Base-by-base conservation (phyloP, 2,329 filamentous ascomycete species). In the Cyanodermella asteris region DNA sequence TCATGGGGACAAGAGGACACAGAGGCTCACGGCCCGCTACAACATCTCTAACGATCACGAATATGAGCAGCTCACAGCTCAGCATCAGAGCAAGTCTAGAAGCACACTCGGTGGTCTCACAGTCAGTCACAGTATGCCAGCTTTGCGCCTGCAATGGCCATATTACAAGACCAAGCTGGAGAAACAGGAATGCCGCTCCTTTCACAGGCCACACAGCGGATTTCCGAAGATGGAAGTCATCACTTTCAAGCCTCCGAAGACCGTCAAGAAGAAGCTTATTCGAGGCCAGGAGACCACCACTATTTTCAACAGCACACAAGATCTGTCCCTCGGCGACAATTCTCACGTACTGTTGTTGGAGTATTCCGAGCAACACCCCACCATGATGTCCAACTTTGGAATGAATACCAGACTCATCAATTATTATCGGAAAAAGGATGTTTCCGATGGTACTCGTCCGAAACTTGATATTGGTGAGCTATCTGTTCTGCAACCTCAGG, bases 321-420 rank as follows among this genome's bases (percentile, higher is more conserved):
- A 91, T 38, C 57, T 97, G 11, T 80, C 76, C 14, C 56, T 93
- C 37, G 75, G 68, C 33, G 87, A 97, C 47, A 93, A 91, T 42
- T 81, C 84, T 0, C 74, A 71, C 20, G 72, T 80, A 12, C 62
- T 93, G 5, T 62, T 97, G 9, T 72, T 94, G 17, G 87, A 97
- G 48, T 97, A 97, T 45, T 90, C 80, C 6, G 87, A 97, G 48
- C 81, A 93, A 40, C 73, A 80, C 33, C 87, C 87, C 1, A 75
- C 73, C 7, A 80, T 91, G 31, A 56, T 97, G 32, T 93, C 84
- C 21, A 93, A 91, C 43, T 91, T 93, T 40, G 87, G 84, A 35
- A 97, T 97, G 87, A 82, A 82, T 26, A 91, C 74, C 45, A 75
- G 81, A 26, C 64, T 97, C 30, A 80, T 94, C 55, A 94, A 97